Percentiles rank a stretch among this genome's conserved stretches.
Conservation (phyloP, 176 grass and related monocot species). For the Tillandsia leiboldiana region DNA sequence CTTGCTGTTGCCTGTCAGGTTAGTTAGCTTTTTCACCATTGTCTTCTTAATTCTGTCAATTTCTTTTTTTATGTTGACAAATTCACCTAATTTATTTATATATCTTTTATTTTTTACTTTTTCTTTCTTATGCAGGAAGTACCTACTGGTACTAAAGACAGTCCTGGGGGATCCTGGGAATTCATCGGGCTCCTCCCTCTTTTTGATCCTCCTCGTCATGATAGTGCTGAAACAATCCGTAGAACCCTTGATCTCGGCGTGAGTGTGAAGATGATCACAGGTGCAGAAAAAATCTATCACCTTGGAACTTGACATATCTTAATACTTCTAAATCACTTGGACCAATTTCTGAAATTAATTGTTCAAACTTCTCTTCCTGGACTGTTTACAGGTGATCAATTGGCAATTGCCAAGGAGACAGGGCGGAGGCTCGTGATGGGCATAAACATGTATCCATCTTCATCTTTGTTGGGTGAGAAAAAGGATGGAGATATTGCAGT, state of each 20-base stretch:
- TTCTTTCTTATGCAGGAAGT: conserved; percentile 38
- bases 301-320: too few species aligned
- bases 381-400: conserved; percentile 43
- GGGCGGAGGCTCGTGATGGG: conserved; percentile 53
- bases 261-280: conserved; percentile 70
- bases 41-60: not conserved
- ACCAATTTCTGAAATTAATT: too few species aligned
- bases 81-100: conserved; percentile 12
- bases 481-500: conserved; percentile 41
- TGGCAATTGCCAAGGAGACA: conserved; percentile 60
- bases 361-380: too few species aligned
- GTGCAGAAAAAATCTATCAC: conserved; percentile 3
- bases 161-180: conserved; percentile 45
- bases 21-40: not conserved
- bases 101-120: not conserved
- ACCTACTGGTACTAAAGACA: conserved; percentile 51
- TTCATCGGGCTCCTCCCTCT: conserved; percentile 58
- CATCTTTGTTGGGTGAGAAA: conserved; percentile 41
- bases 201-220: conserved; percentile 60
- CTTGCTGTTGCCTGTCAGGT: conserved; percentile 60
- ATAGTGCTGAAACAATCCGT: conserved; percentile 55
- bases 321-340: too few species aligned
- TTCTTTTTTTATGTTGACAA: not conserved
- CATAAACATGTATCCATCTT: not conserved
- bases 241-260: conserved; percentile 58